phyloP scores from a whole-genome alignment of 768 basidiomycete genomes.

The Boletus vermiculosoides region DNA sequence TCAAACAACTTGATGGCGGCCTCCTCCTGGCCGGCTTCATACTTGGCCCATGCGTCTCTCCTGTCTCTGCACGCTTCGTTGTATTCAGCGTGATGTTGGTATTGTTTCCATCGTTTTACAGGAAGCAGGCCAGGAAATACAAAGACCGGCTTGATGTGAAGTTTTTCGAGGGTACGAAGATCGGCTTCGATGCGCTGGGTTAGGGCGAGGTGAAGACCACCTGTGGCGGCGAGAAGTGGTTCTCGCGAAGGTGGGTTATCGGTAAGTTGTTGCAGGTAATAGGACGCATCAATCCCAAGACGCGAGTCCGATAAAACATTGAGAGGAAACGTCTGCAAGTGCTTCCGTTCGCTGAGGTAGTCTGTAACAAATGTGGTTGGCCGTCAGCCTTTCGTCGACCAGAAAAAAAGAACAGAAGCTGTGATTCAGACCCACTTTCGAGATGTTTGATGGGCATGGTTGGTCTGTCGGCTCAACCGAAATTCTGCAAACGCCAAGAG shows the following conservation, averaged over 20 bases:
- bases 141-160: slow-evolving; percentile 97
- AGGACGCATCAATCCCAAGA: slow-evolving; percentile 93
- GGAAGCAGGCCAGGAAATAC: slow-evolving; percentile 90
- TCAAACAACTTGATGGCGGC: slow-evolving; percentile 85
- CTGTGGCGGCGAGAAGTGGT: slow-evolving; percentile 90
- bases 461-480: slow-evolving; percentile 10
- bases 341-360: slow-evolving; percentile 85
- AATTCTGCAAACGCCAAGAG: background rate
- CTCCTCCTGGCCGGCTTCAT: slow-evolving; percentile 90
- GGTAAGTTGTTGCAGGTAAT: slow-evolving; percentile 79
- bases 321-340: slow-evolving; percentile 78
- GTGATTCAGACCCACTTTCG: slow-evolving; percentile 55
- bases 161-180: slow-evolving; percentile 84
- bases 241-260: slow-evolving; percentile 79
- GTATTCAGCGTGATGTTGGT: slow-evolving; percentile 52
- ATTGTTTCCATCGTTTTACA: slow-evolving; percentile 63
- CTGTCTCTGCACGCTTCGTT: slow-evolving; percentile 72
- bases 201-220: slow-evolving; percentile 89
- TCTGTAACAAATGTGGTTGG: slow-evolving; percentile 41
- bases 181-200: slow-evolving; percentile 88
- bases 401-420: background rate
- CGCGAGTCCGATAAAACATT: slow-evolving; percentile 85
- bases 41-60: slow-evolving; percentile 87
- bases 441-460: slow-evolving; percentile 82
- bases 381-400: background rate